These are phyloP conservation scores for Chlorella sorokiniana DNA, from an alignment of 139 green algal genomes.

Conservation along the genomic window DNA sequence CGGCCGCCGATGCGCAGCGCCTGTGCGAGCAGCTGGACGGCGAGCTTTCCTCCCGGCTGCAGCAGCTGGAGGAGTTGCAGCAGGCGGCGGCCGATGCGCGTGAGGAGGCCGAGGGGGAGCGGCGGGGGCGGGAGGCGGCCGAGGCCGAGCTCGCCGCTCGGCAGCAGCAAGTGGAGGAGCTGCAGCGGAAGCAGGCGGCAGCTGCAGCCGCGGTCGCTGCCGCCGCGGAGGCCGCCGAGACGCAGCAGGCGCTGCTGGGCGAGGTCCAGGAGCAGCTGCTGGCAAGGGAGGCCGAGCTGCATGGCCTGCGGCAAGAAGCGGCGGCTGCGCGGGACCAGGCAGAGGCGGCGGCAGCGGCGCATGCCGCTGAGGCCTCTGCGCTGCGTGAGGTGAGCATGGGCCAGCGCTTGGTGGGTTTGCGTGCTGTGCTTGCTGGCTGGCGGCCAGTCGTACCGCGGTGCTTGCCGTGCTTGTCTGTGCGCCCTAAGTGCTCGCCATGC, in stretches of 20 bases:
- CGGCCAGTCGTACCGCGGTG: not conserved
- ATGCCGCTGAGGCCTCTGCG: not conserved
- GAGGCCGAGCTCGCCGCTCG: constrained; percentile 11
- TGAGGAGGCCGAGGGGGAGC: not conserved
- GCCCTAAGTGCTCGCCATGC: not conserved
- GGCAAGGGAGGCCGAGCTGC: not conserved
- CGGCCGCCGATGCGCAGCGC: not conserved
- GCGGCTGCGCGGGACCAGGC: not conserved
- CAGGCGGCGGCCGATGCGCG: not conserved
- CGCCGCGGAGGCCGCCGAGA: not conserved
- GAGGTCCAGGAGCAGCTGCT: constrained; percentile 2
- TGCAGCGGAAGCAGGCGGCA: constrained; percentile 4
- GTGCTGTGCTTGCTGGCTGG: not conserved
- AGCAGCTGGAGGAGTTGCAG: constrained; percentile 2
- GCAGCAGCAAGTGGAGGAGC: not conserved
- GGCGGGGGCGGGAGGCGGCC: not conserved
- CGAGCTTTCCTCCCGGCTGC: not conserved
- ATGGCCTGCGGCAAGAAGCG: not conserved
- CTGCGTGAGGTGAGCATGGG: not conserved
- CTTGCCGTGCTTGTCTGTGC: not conserved
- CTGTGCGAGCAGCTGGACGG: not conserved
- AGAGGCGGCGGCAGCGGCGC: not conserved
- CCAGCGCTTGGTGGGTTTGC: not conserved
- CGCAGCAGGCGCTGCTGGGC: not conserved
- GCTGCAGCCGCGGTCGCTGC: not conserved